Evolutionary conservation across 345 rosid species (phyloP).

Genomic region (Acer yangbiense): DNA sequence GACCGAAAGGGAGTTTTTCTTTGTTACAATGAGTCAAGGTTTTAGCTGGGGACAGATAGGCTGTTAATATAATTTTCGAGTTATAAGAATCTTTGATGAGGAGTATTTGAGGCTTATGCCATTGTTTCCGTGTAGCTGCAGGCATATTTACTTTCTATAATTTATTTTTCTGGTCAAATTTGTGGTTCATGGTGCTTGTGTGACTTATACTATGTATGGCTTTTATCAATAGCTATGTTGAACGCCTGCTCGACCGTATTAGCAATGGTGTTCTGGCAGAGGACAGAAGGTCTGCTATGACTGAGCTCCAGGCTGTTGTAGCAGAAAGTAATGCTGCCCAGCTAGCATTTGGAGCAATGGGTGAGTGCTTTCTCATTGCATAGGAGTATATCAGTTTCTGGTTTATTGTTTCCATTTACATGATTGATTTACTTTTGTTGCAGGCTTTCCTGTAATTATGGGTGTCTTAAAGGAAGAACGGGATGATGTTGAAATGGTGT

Average conservation of each 20-base stretch:
- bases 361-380: slow-evolving; percentile 37
- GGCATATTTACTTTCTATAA: background rate
- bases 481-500: slow-evolving; percentile 92
- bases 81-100: background rate
- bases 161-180: background rate
- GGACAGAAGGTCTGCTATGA: slow-evolving; percentile 84
- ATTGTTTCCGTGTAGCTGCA: background rate
- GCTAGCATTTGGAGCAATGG: slow-evolving; percentile 90
- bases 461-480: slow-evolving; percentile 84
- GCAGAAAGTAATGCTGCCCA: slow-evolving; percentile 86
- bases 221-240: slow-evolving; percentile 62
- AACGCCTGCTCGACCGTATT: slow-evolving; percentile 88
- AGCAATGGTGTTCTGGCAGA: slow-evolving; percentile 85
- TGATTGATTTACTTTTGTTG: slow-evolving; percentile 23
- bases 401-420: slow-evolving; percentile 8
- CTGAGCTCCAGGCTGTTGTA: slow-evolving; percentile 90
- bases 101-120: background rate
- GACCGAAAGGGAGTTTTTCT: background rate
- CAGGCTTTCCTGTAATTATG: slow-evolving; percentile 94
- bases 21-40: no score
- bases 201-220: slow-evolving; percentile 11
- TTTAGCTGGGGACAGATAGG: background rate
- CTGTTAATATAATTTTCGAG: background rate
- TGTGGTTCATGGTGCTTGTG: no score
- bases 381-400: slow-evolving; percentile 2